Evolutionary conservation across 306 rosid genomes (phyloP), one percentile per base, ranked within the genome.

Genomic region (Dryas octopetala): DNA sequence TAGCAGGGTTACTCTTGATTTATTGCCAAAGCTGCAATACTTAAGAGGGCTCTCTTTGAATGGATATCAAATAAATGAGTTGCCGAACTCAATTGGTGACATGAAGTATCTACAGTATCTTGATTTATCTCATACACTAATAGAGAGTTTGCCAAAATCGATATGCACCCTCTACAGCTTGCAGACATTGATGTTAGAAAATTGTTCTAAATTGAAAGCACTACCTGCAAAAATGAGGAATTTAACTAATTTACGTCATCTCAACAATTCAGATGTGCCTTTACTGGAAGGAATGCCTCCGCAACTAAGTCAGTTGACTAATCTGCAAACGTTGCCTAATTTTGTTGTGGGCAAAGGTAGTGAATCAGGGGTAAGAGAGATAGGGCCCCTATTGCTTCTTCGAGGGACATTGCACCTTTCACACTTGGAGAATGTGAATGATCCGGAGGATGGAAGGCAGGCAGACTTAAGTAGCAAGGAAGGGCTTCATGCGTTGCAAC

Each of bases 231-330:
- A 19, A 3, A n/a, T 53, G 75, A 54, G 12, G 38, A 55, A 17
- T 43, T 38, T 71, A 0, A 43, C n/a, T 4, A 54, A 71, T 40
- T 40, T 81, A 7, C 66, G 70, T 4, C 59, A 55, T 51, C 73
- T 84, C 16, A 66, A 61, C 12, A 72, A 45, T 53, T 57, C 1
- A 0, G 43, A 32, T 4, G 50, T 70, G 3, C 45, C 4, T 5
- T 54, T 64, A 14, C 3, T 68, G 7, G 15, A 13, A 26, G 70
- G 45, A 10, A 83, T 76, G 81, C 87, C 84, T 0, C 4, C 5
- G 28, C 69, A 67, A 12, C 81, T 76, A 58, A 43, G 73, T 8
- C 60, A 32, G 3, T 48, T 79, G 74, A 62, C 68, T 16, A 48
- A 54, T 19, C 9, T 71, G 51, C 77, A 54, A 11, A 71, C 82